A percentile compares a stretch with the other conserved stretches of the same genome.
These are phyloP conservation scores for Lodderomyces parapsilosis DNA, from an alignment of 1,139 yeast genomes.

Conservation along the genomic window DNA sequence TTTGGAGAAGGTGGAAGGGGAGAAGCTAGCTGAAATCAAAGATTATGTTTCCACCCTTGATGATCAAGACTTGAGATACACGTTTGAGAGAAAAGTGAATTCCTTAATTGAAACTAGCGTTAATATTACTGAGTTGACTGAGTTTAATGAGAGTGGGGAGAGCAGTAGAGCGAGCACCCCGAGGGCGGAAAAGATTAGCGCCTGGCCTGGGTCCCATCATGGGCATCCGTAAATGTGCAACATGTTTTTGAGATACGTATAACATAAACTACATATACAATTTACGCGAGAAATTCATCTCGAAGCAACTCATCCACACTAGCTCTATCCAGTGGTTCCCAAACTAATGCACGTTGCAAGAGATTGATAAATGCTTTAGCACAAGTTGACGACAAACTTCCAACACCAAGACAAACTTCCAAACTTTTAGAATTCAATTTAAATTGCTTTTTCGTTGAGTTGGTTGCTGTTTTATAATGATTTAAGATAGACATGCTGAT, in stretches of 20 bases:
- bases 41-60: conserved; percentile 7
- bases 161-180: conserved; percentile 31
- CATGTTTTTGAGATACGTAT: background rate
- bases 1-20: conserved; percentile 44
- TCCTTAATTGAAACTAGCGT: conserved; percentile 14
- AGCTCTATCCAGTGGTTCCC: conserved; percentile 55
- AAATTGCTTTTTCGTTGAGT: conserved; percentile 23
- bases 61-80: conserved; percentile 8
- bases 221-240: conserved; percentile 51
- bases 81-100: conserved; percentile 9
- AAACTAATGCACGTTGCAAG: conserved; percentile 43
- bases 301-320: conserved; percentile 43
- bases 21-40: conserved; percentile 25
- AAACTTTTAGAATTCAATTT: conserved; percentile 31
- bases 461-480: conserved; percentile 21
- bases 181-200: conserved; percentile 46
- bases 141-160: conserved; percentile 17
- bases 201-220: conserved; percentile 71
- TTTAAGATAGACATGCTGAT: conserved; percentile 29
- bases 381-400: conserved; percentile 8
- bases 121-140: conserved; percentile 18
- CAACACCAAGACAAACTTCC: conserved; percentile 42
- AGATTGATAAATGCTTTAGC: conserved; percentile 23
- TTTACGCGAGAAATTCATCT: conserved; percentile 24
- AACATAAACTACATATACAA: background rate